Percentiles rank a stretch among this genome's conserved stretches.
phyloP scores from a whole-genome alignment of 148 eudicot genomes.

The Chenopodium quinoa region DNA sequence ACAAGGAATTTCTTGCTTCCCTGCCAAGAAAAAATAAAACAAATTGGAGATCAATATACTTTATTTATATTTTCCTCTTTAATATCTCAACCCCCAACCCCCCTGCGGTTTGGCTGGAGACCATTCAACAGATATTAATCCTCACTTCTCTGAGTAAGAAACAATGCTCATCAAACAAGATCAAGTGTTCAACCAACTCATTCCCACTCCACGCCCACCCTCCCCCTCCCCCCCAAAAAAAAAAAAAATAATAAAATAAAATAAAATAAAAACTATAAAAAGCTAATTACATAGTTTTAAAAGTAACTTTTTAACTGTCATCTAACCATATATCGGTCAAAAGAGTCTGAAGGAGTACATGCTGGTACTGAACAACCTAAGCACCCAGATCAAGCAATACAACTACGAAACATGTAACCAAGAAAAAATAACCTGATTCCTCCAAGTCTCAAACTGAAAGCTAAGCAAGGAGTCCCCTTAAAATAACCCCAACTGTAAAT shows the following conservation, averaged over 20 bases:
- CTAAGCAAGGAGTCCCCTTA: too few species aligned
- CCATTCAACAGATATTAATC: neutral
- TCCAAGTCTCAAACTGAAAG: too few species aligned
- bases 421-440: too few species aligned
- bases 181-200: neutral
- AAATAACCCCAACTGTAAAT: too few species aligned
- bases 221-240: too few species aligned
- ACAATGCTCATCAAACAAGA: neutral
- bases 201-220: too few species aligned
- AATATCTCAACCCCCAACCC: neutral
- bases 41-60: neutral
- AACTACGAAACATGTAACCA: too few species aligned
- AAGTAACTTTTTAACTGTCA: neutral
- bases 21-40: slow-evolving; percentile 36
- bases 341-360: neutral
- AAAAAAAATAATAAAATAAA: too few species aligned
- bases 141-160: neutral
- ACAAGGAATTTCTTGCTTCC: slow-evolving; percentile 74
- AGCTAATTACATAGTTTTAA: too few species aligned
- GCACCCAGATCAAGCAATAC: too few species aligned
- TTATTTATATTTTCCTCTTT: neutral
- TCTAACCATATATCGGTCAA: neutral
- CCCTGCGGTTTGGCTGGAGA: neutral
- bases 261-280: too few species aligned
- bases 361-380: too few species aligned